phyloP scores from a whole-genome alignment of 2,329 filamentous ascomycete genomes.

The Leptographium radiaticola region DNA sequence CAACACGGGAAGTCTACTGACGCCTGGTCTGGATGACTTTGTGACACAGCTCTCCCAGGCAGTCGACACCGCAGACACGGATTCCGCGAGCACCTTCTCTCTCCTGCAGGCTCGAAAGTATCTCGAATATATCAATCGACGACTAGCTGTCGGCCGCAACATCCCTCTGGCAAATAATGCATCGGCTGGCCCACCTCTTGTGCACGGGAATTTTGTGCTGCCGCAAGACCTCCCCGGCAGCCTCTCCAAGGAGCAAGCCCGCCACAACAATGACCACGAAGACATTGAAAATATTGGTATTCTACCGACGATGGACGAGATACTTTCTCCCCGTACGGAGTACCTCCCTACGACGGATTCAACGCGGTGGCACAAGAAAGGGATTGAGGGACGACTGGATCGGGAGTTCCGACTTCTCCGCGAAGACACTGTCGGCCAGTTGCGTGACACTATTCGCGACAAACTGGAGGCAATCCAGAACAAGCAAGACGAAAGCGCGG shows the following conservation, averaged over 20 bases:
- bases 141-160: no score
- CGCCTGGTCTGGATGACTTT: no score
- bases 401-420: conserved; percentile 59
- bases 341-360: conserved; percentile 27
- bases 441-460: conserved; percentile 33
- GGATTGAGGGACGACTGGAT: conserved; percentile 43
- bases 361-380: conserved; percentile 20
- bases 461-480: conserved; percentile 17
- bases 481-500: not conserved
- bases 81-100: no score
- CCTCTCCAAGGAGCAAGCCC: conserved; percentile 32
- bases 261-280: conserved; percentile 59
- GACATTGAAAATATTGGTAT: conserved; percentile 50
- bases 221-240: conserved; percentile 4
- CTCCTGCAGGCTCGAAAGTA: no score
- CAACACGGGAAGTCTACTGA: no score
- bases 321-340: conserved; percentile 23
- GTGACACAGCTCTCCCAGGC: no score
- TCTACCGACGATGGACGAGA: conserved; percentile 48
- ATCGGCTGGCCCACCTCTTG: no score
- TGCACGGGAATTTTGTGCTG: no score
- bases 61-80: no score
- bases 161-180: no score
- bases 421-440: conserved; percentile 56
- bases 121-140: no score